These are phyloP conservation scores for Trypanosoma platydactyli DNA, from an alignment of 208 protist genomes.

Conservation along the genomic window DNA sequence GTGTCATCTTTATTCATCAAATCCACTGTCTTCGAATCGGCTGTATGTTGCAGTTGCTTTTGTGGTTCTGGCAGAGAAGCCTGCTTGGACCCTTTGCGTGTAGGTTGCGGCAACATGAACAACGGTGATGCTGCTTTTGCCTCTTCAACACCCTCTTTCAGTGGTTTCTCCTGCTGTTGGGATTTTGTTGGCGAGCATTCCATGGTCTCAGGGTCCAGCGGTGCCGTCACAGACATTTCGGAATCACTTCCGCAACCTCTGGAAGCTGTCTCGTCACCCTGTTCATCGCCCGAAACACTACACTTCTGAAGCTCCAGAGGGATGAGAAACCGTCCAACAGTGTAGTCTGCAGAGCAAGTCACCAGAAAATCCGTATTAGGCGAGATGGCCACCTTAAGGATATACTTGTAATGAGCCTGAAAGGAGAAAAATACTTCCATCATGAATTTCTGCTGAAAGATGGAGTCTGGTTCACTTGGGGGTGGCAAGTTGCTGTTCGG, in stretches of 20 bases:
- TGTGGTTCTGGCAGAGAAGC: too few relatives aligned
- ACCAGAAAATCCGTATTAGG: conserved; percentile 61
- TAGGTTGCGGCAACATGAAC: too few relatives aligned
- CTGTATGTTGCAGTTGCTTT: too few relatives aligned
- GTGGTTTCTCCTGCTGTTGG: neutral
- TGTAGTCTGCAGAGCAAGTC: conserved; percentile 87
- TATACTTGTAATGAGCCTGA: conserved; percentile 90
- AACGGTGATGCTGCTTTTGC: too few relatives aligned
- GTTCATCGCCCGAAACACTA: neutral
- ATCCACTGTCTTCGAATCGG: too few relatives aligned
- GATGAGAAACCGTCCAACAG: conserved; percentile 66
- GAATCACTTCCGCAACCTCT: neutral
- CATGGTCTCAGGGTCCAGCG: neutral
- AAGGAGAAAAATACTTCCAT: conserved; percentile 77
- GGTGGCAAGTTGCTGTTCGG: too few relatives aligned
- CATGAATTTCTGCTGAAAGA: conserved; percentile 42
- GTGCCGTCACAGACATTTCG: neutral
- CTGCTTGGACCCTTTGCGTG: too few relatives aligned
- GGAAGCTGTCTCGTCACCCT: neutral
- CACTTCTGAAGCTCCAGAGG: conserved; percentile 32
- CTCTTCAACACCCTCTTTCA: too few relatives aligned
- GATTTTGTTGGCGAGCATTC: neutral
- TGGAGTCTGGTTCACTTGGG: neutral
- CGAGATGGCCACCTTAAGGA: conserved; percentile 79
- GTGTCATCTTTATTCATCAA: too few relatives aligned